Conservation (phyloP, 2,329 filamentous ascomycete genomes). For the Verticillium nubilum region DNA sequence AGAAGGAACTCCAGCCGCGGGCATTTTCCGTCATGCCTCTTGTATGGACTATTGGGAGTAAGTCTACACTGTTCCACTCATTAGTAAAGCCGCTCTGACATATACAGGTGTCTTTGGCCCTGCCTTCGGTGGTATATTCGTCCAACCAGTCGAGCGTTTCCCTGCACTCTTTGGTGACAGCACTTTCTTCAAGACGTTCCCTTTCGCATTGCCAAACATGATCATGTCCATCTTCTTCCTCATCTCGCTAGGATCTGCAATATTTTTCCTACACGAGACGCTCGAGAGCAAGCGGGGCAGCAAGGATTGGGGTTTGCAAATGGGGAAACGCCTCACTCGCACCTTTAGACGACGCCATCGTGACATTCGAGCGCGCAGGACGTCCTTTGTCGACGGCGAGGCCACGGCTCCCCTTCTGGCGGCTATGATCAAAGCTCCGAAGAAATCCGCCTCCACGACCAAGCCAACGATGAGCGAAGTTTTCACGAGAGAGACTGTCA, state of each 20-base stretch:
- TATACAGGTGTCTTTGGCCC: conserved; percentile 70
- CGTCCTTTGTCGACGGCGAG: conserved; percentile 50
- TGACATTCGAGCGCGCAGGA: conserved; percentile 23
- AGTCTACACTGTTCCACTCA: background rate
- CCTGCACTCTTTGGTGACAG: conserved; percentile 64
- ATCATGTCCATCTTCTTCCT: conserved; percentile 72
- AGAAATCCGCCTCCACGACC: conserved; percentile 6
- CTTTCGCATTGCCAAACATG: conserved; percentile 81
- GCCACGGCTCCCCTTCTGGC: conserved; percentile 50
- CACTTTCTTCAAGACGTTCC: conserved; percentile 67
- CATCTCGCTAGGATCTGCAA: conserved; percentile 66
- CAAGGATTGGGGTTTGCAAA: conserved; percentile 67
- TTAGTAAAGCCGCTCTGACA: background rate
- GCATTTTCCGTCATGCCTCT: conserved; percentile 94
- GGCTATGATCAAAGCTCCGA: conserved; percentile 10
- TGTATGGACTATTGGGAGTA: conserved; percentile 70
- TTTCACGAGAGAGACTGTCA: conserved; percentile 66
- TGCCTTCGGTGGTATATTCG: conserved; percentile 79
- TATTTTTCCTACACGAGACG: conserved; percentile 83
- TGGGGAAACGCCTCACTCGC: conserved; percentile 61
- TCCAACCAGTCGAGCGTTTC: conserved; percentile 71
- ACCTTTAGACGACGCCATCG: conserved; percentile 20
- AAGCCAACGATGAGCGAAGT: conserved; percentile 52
- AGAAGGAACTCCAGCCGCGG: conserved; percentile 77
- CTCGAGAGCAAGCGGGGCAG: conserved; percentile 63